phyloP scores from a whole-genome alignment of 108 stramenopile species.

The Nannochloropsis gaditana region DNA sequence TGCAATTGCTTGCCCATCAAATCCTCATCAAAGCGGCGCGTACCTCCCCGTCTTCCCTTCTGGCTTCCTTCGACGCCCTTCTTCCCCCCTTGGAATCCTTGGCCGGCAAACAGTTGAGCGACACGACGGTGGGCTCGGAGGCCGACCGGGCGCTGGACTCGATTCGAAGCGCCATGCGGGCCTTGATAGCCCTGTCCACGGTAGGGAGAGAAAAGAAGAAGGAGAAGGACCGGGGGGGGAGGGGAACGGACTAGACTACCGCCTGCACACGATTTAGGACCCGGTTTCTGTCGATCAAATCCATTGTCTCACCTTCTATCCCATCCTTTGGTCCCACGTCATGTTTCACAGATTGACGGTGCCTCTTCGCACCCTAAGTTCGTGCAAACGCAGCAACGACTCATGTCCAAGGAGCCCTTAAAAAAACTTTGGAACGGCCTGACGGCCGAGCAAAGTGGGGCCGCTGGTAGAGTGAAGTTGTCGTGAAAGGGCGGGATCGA shows the following conservation, averaged over 20 bases:
- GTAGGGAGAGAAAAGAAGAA: neutral
- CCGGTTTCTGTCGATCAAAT: no score
- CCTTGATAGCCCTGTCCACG: slow-evolving; percentile 47
- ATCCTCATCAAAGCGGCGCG: slow-evolving; percentile 45
- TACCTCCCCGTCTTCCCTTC: slow-evolving; percentile 40
- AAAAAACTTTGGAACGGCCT: neutral
- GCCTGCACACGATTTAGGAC: no score
- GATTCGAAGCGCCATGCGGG: slow-evolving; percentile 51
- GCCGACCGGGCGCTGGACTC: slow-evolving; percentile 52
- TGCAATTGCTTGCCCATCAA: slow-evolving; percentile 53
- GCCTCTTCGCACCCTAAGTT: neutral
- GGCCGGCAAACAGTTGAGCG: slow-evolving; percentile 52
- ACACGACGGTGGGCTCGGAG: slow-evolving; percentile 47
- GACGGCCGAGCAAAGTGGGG: neutral
- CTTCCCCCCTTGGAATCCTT: slow-evolving; percentile 47
- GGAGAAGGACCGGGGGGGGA: neutral
- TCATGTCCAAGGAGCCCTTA: neutral
- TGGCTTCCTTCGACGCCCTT: slow-evolving; percentile 38
- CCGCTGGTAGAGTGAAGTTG: neutral
- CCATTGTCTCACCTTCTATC: neutral
- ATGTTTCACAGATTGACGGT: neutral
- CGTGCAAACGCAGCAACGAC: neutral
- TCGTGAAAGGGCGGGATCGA: neutral
- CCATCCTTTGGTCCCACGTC: neutral
- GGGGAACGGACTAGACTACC: neutral